Evolutionary conservation across 2,329 filamentous ascomycete species (phyloP).

Genomic region (Xylariaceae sp.): DNA sequence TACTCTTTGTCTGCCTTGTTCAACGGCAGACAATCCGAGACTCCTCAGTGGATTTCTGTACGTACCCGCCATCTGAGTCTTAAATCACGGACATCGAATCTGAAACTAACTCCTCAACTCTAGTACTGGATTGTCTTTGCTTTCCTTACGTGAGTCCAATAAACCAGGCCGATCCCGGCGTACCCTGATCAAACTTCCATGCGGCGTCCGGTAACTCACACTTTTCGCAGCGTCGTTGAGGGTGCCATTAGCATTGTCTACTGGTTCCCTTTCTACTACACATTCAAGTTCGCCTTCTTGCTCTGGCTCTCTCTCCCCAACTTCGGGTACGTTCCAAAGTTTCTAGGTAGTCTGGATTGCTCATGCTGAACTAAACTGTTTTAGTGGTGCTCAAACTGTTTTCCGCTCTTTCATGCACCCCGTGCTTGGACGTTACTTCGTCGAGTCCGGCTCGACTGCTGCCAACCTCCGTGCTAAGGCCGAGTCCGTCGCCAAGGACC

Average conservation of each 20-base stretch:
- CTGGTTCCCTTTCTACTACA: slow-evolving; percentile 99
- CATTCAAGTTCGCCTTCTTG: slow-evolving; percentile 97
- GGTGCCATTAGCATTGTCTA: slow-evolving; percentile 79
- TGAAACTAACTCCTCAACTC: slow-evolving; percentile 26
- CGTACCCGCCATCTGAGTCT: slow-evolving; percentile 32
- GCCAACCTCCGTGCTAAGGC: slow-evolving; percentile 85
- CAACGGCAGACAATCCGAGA: slow-evolving; percentile 62
- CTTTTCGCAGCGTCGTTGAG: slow-evolving; percentile 59
- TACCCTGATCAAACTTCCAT: neutral
- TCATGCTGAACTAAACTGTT: slow-evolving; percentile 19
- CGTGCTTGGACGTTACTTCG: slow-evolving; percentile 89
- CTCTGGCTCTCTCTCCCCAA: slow-evolving; percentile 96
- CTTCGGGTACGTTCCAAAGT: slow-evolving; percentile 65
- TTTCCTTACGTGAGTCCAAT: slow-evolving; percentile 60
- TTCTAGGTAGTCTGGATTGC: slow-evolving; percentile 1
- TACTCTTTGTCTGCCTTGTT: slow-evolving; percentile 79
- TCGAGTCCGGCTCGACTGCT: slow-evolving; percentile 62
- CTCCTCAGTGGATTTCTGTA: slow-evolving; percentile 76
- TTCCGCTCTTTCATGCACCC: slow-evolving; percentile 95
- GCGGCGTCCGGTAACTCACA: slow-evolving; percentile 7
- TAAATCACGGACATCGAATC: slow-evolving; percentile 7
- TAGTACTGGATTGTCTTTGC: slow-evolving; percentile 87
- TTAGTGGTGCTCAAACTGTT: slow-evolving; percentile 87
- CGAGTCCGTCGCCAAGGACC: slow-evolving; percentile 66
- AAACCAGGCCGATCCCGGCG: neutral